Base-by-base conservation (phyloP, 371 early-diverging fungal genomes). In the Nosema muscidifuracis region DNA sequence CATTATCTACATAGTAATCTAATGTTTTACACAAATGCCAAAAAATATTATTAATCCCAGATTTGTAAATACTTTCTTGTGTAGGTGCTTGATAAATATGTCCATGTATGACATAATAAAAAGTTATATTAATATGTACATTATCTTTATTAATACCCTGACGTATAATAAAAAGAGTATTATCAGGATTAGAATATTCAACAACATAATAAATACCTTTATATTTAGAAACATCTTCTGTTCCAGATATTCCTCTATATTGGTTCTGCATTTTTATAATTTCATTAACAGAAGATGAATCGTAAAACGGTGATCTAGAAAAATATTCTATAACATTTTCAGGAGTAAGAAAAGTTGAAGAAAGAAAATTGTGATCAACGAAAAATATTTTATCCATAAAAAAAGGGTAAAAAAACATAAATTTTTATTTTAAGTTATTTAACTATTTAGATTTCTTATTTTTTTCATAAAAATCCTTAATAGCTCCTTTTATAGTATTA, bases 401-500 rank as follows among this genome's bases (percentile, higher is more conserved):
- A 47, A n/a, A n/a, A n/a, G n/a, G 13, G 38, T 7, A 38, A 38
- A 38, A 38, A 7, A 7, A 38, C n/a, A n/a, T n/a, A n/a, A n/a
- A n/a, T n/a, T n/a, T n/a, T n/a, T 16, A 50, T n/a, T n/a, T 22
- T 16, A 10, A 10, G 22, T n/a, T 7, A 28, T 51, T 30, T 18
- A 16, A 6, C 33, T 66, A 56, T 12, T 20, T 40, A 30, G 1
- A 3, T 53, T 55, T 26, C 18, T 58, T 50, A 42, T 79, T 79
- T 40, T 80, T 82, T 2, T 76, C 18, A 18, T 63, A 65, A 83
- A 85, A 95, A 84, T 96, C 92, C 66, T 87, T 89, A 64, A 96
- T 89, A 30, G 96, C 97, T 20, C 90, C 88, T 83, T 92, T 93
- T 80, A 96, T 93, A 58, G 97, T n/a, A n/a, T n/a, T n/a, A n/a